These are phyloP conservation scores for Amphibolis antarctica DNA, from an alignment of 106 monocot species.

Conservation along the genomic window DNA sequence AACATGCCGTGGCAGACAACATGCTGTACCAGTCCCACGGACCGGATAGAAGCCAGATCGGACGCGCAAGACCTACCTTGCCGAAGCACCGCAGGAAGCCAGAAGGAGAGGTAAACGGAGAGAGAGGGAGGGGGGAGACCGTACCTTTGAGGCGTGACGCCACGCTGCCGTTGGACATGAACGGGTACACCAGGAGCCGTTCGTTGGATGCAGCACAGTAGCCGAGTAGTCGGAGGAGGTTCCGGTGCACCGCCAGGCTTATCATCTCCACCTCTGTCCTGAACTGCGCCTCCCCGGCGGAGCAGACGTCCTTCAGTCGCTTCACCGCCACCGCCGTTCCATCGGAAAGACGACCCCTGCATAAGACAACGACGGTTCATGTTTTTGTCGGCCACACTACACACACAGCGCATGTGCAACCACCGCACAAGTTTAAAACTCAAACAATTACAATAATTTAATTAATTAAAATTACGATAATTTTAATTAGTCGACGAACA, in stretches of 20 bases:
- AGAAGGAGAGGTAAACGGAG: not conserved
- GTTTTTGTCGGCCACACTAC: too few species aligned
- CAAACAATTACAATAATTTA: too few species aligned
- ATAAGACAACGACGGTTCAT: not conserved
- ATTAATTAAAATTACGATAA: too few species aligned
- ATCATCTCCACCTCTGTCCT: constrained; percentile 95
- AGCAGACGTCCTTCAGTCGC: constrained; percentile 66
- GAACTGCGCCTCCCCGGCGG: constrained; percentile 72
- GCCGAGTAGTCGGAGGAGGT: constrained; percentile 76
- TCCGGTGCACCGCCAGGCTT: constrained; percentile 81
- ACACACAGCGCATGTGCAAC: too few species aligned
- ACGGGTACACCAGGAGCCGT: constrained; percentile 84
- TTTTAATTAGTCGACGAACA: too few species aligned
- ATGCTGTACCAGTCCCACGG: too few species aligned
- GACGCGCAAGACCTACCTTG: too few species aligned
- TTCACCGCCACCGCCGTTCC: constrained; percentile 86
- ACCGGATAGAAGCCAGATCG: too few species aligned
- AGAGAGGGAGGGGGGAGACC: not conserved
- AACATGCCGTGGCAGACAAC: too few species aligned
- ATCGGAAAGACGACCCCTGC: constrained; percentile 39
- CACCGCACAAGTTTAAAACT: too few species aligned
- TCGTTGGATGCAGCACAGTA: constrained; percentile 65
- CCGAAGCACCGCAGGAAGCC: not conserved
- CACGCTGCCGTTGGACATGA: constrained; percentile 88
- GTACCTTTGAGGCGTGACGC: constrained; percentile 58